phyloP scores from a whole-genome alignment of 805 yeast species.

The Sugiyamaella valdiviana region DNA sequence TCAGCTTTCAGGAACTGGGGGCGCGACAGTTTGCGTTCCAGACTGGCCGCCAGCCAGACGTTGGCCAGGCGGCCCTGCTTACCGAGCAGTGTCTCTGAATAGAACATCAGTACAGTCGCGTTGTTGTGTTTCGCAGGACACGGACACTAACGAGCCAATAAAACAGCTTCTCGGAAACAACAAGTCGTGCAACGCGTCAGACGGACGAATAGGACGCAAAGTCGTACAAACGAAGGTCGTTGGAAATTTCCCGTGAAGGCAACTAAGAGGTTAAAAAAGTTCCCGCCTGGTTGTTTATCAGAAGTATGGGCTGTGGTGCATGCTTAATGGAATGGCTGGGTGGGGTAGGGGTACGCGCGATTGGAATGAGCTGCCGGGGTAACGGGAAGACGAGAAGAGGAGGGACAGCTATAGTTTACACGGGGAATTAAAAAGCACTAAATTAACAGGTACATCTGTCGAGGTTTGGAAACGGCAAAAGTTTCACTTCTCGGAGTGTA shows the following conservation, averaged over 20 bases:
- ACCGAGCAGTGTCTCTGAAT: slow-evolving; percentile 48
- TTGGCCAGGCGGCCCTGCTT: slow-evolving; percentile 81
- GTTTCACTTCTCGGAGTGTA: no score
- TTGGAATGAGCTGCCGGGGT: background rate
- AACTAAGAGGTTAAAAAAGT: no score
- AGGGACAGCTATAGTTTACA: background rate
- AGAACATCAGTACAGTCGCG: slow-evolving; percentile 37
- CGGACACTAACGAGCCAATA: no score
- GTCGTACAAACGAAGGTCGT: no score
- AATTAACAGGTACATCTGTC: no score
- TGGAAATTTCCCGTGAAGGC: no score
- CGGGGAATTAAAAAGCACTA: no score
- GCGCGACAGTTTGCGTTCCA: slow-evolving; percentile 70
- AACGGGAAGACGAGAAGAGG: background rate
- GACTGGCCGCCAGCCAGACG: slow-evolving; percentile 89
- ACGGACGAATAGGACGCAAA: no score
- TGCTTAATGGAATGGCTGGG: background rate
- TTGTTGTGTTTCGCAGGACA: background rate
- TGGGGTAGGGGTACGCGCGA: background rate
- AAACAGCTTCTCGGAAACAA: no score
- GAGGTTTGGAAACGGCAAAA: no score
- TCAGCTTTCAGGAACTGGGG: slow-evolving; percentile 67
- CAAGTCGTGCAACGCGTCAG: no score
- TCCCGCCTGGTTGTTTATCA: background rate
- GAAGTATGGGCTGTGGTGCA: background rate